phyloP scores from a whole-genome alignment of 108 stramenopile species.

The Mediolabrus comicus region DNA sequence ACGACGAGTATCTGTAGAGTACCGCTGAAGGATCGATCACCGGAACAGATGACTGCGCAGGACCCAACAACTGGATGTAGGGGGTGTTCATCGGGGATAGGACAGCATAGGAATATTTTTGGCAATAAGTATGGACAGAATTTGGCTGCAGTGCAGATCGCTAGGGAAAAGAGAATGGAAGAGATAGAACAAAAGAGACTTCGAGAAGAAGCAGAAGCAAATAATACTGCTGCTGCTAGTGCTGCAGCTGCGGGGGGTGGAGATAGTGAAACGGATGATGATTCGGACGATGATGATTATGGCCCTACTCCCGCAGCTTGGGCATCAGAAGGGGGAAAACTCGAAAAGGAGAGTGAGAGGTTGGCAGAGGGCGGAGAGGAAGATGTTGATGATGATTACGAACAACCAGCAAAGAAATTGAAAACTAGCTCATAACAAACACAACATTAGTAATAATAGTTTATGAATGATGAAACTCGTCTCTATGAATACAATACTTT shows the following conservation, averaged over 20 bases:
- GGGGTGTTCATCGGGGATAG: slow-evolving; percentile 96
- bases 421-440: slow-evolving; percentile 4
- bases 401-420: slow-evolving; percentile 44
- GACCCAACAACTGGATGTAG: slow-evolving; percentile 96
- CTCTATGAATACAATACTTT: background rate
- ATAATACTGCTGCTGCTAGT: slow-evolving; percentile 11
- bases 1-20: slow-evolving; percentile 97
- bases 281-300: slow-evolving; percentile 78
- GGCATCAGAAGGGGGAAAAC: slow-evolving; percentile 68
- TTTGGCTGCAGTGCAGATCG: slow-evolving; percentile 97
- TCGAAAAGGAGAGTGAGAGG: slow-evolving; percentile 65
- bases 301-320: slow-evolving; percentile 82
- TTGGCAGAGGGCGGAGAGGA: slow-evolving; percentile 34
- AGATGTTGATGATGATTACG: slow-evolving; percentile 47
- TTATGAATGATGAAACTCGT: background rate
- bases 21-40: slow-evolving; percentile 70
- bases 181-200: slow-evolving; percentile 43
- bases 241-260: slow-evolving; percentile 45
- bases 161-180: slow-evolving; percentile 76
- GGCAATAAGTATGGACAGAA: slow-evolving; percentile 99
- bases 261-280: slow-evolving; percentile 57
- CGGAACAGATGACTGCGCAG: slow-evolving; percentile 67
- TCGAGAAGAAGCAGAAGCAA: slow-evolving; percentile 28
- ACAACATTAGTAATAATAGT: background rate
- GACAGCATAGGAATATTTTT: slow-evolving; percentile 95